Evolutionary conservation across 129 eudicot species (phyloP).

Genomic region (Arctium minus): DNA sequence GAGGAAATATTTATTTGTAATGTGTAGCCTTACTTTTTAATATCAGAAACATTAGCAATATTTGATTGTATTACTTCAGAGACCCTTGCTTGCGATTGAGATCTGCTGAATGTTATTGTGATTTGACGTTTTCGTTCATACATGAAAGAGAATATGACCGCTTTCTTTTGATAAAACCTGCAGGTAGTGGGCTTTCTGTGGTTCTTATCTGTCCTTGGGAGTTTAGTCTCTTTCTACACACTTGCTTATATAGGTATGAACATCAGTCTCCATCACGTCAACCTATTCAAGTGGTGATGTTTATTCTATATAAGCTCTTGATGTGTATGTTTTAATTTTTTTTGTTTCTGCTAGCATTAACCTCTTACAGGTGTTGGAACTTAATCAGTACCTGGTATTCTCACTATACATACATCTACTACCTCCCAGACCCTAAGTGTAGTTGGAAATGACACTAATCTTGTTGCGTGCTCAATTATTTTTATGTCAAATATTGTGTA

Average conservation of each 20-base stretch:
- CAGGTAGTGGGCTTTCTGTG: conserved; percentile 92
- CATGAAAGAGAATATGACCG: conserved; percentile 16
- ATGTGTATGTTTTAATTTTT: not conserved
- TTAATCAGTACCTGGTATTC: not conserved
- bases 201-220: conserved; percentile 88
- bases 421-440: not conserved
- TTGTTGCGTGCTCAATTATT: not conserved
- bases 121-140: not conserved
- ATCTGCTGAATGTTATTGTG: not conserved
- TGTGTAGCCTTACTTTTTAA: not conserved
- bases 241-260: conserved; percentile 82
- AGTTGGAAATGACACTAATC: conserved; percentile 3
- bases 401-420: not conserved
- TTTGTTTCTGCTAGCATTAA: conserved; percentile 4
- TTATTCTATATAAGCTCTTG: not conserved
- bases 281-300: not conserved
- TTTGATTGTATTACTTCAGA: conserved; percentile 1
- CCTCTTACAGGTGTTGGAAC: not conserved
- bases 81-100: not conserved
- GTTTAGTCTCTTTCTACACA: conserved; percentile 77
- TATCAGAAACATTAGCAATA: not conserved
- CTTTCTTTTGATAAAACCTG: conserved; percentile 4
- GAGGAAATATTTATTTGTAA: not conserved
- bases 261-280: conserved; percentile 12
- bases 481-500: not conserved